A percentile compares a stretch with the other conserved stretches of the same genome.
Evolutionary conservation across 345 rosid genomes (phyloP).

Genomic region (Rhodomyrtus tomentosa): DNA sequence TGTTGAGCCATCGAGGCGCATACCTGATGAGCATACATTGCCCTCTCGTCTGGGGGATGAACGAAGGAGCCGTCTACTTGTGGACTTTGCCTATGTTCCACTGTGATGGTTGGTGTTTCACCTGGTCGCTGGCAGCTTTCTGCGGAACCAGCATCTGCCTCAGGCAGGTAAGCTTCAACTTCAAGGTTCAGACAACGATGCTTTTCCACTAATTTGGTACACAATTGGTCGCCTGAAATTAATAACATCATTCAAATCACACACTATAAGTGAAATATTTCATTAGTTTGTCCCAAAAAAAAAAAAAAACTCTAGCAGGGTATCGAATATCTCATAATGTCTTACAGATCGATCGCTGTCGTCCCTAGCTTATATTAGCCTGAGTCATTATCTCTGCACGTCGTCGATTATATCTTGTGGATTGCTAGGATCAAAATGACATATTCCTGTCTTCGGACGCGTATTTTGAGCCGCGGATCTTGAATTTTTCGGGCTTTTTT

Average conservation of each 20-base stretch:
- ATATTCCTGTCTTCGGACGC: neutral
- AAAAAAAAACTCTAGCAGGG: neutral
- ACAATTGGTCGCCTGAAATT: neutral
- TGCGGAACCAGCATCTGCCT: slow-evolving; percentile 4
- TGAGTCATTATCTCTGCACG: neutral
- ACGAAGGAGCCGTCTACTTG: neutral
- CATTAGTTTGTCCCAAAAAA: neutral
- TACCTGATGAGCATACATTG: neutral
- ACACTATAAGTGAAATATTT: neutral
- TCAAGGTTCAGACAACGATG: neutral
- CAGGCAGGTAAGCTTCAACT: neutral
- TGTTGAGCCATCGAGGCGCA: neutral
- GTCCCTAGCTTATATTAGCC: neutral
- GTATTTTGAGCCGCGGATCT: neutral
- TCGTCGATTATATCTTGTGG: neutral
- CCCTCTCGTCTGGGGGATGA: neutral
- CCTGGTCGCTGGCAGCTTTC: slow-evolving; percentile 1
- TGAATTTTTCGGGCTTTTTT: neutral
- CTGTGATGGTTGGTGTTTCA: slow-evolving; percentile 1
- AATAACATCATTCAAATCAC: neutral
- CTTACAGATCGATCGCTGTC: neutral
- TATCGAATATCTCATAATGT: neutral
- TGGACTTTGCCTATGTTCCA: slow-evolving; percentile 7
- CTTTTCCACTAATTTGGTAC: neutral
- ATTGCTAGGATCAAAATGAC: neutral